Evolutionary conservation across 2,329 filamentous ascomycete species (phyloP), one percentile per base, ranked within the genome.

Genomic region (Botrytis byssoidea): DNA sequence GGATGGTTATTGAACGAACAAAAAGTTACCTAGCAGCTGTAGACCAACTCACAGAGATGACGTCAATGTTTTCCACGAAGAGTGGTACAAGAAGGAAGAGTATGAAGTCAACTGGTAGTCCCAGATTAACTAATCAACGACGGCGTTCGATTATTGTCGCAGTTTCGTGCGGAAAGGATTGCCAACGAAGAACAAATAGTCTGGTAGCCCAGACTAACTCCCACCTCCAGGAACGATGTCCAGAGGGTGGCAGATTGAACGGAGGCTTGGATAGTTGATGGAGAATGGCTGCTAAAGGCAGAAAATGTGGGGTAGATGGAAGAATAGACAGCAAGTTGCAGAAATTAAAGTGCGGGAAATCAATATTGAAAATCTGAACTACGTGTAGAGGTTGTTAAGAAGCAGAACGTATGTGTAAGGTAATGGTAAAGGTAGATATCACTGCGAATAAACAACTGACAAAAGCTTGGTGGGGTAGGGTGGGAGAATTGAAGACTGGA

Each of bases 1-100:
- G 12, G 25, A 55, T 3, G 25, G 1, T n/a, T 16, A n/a, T n/a
- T 55, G 48, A n/a, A 55, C 25, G 25, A 55, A 25, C 25, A 55
- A n/a, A 3, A 55, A 14, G 0, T 32, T 32, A 18, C 14, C 1
- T 4, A 9, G 14, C 1, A 57, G 51, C n/a, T 29, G 12, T 5
- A 7, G 10, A 29, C 14, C 2, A 3, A 57, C 5, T 57, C 14
- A 3, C 14, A 18, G 25, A 25, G n/a, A 57, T 14, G 51, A 57
- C n/a, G n/a, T 57, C 25, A n/a, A 29, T 3, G 51, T 7, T 57
- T 57, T 3, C 3, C n/a, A 18, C n/a, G 14, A 16, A 18, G n/a
- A 29, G 14, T 57, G 7, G 51, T 29, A 29, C 14, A 29, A 32
- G 51, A 57, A 29, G 14, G n/a, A 57, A 29, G 51, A 57, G 16